A percentile compares a stretch with the other conserved stretches of the same genome.
Conservation (phyloP, 2,329 filamentous ascomycete species). For the Fusarium graminum region DNA sequence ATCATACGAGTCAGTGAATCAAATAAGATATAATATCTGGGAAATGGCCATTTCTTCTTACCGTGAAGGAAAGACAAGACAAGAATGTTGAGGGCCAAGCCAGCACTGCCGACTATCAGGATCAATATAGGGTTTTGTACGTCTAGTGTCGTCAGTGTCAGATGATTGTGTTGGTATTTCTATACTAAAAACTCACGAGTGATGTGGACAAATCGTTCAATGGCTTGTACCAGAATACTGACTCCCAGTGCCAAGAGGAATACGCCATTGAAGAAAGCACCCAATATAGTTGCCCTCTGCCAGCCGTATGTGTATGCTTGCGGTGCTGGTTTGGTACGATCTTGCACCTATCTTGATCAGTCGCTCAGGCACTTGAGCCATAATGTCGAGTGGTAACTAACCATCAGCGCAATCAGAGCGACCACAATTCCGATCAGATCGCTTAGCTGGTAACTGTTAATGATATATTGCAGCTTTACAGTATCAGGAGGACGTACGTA, state of each 20-base stretch:
- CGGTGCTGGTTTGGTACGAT: conserved; percentile 65
- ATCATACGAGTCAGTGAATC: conserved; percentile 11
- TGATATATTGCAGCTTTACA: neutral
- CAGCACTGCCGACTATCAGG: conserved; percentile 76
- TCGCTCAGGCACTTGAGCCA: neutral
- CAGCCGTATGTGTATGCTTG: conserved; percentile 74
- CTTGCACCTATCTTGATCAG: conserved; percentile 62
- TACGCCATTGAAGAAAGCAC: conserved; percentile 84
- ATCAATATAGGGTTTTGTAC: conserved; percentile 75
- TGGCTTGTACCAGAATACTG: conserved; percentile 79
- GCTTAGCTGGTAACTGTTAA: conserved; percentile 66
- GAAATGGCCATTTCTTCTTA: conserved; percentile 47
- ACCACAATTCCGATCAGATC: conserved; percentile 78
- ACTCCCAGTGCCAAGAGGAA: conserved; percentile 79
- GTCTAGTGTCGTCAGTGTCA: conserved; percentile 55
- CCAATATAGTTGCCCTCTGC: conserved; percentile 79
- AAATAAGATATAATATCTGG: neutral
- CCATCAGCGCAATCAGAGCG: conserved; percentile 73
- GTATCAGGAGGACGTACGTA: conserved; percentile 59
- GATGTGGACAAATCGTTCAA: conserved; percentile 75
- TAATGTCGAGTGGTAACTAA: conserved; percentile 51
- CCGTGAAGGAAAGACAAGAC: conserved; percentile 75
- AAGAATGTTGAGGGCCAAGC: conserved; percentile 75
- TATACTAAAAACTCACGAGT: conserved; percentile 57
- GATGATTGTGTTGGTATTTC: conserved; percentile 10